A percentile compares a stretch with the other conserved stretches of the same genome.
These are phyloP conservation scores for Ogataea degrootiae DNA, from an alignment of 805 yeast genomes.

Conservation along the genomic window DNA sequence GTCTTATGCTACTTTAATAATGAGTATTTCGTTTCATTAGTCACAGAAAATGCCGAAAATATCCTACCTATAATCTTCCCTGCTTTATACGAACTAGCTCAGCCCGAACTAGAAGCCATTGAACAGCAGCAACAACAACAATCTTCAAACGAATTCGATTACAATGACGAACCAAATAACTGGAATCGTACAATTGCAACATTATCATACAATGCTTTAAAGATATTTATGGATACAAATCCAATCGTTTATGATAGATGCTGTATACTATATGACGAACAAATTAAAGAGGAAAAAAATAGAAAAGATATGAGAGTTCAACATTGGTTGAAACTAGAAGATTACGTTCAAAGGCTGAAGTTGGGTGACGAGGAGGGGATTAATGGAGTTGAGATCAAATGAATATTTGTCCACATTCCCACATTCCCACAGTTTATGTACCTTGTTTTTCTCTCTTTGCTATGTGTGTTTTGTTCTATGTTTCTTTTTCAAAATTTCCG, in stretches of 20 bases:
- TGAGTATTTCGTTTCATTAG: slow-evolving; percentile 84
- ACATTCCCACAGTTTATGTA: not conserved
- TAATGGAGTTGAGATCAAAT: slow-evolving; percentile 58
- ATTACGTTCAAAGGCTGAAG: slow-evolving; percentile 40
- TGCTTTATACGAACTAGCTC: slow-evolving; percentile 78
- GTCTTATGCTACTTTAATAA: slow-evolving; percentile 92
- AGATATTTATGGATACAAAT: slow-evolving; percentile 88
- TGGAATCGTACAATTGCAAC: slow-evolving; percentile 95
- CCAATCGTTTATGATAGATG: slow-evolving; percentile 90
- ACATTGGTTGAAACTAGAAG: slow-evolving; percentile 69
- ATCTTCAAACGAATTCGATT: slow-evolving; percentile 31
- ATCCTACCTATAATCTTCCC: slow-evolving; percentile 90
- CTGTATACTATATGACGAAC: slow-evolving; percentile 78
- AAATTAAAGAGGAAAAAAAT: slow-evolving; percentile 66
- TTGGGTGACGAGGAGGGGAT: slow-evolving; percentile 21
- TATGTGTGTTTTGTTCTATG: not conserved
- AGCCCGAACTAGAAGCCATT: slow-evolving; percentile 30
- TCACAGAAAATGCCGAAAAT: slow-evolving; percentile 89
- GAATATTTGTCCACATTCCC: not conserved
- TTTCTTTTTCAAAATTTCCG: not conserved
- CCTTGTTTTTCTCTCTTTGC: not conserved
- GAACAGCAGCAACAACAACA: slow-evolving; percentile 28
- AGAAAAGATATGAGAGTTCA: slow-evolving; percentile 57
- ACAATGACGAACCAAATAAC: slow-evolving; percentile 42
- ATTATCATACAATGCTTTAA: slow-evolving; percentile 85